Base-by-base conservation (phyloP, 257 asterid species). In the Knoxia roxburghii region DNA sequence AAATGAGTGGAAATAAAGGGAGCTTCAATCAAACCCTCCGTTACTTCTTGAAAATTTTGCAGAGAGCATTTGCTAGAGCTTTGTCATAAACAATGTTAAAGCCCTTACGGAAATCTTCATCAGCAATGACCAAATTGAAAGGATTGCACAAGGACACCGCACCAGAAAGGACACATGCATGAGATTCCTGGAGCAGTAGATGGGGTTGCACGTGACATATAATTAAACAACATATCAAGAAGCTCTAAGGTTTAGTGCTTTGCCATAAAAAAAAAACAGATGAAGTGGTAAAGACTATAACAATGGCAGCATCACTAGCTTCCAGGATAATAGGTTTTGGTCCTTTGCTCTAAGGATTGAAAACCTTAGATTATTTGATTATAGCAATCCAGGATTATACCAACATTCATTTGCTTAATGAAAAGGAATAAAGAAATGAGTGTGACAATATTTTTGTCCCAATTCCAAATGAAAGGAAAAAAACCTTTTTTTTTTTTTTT, bases 101-200 rank as follows among this genome's bases (percentile, higher is more conserved):
- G 83, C 99, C 97, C 82, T 93, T 90, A 68, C 77, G 95, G 69
- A 93, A 90, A 72, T 90, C 99, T 81, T 93, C 99, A 73, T 93
- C 97, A 72, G 99, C 95, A 72, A 85, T 78, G 58, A 88, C 78
- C 87, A 93, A 83, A 79, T 93, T 86, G 81, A 93, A 93, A 65
- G 97, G 99, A 75, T 88, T 93, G 95, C 97, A 90, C 73, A 93
- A 84, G 69, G 97, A 90, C 67, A 93, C 82, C 37, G 95, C 99
- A 65, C 97, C 99, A 52, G 97, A 88, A 75, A 90, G 95, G 73
- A 79, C 90, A 82, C 97, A 88, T 64, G 86, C 80, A 82, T 69
- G 66, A 72, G 91, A 86, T 78, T 88, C 96, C 99, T 93, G 96
- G 72, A 70, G 60, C 61, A 67, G 65, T 30, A 61, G 48, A 43